Evolutionary conservation across 2,329 filamentous ascomycete genomes (phyloP).

Genomic region (Coniosporium tulheliwenetii): DNA sequence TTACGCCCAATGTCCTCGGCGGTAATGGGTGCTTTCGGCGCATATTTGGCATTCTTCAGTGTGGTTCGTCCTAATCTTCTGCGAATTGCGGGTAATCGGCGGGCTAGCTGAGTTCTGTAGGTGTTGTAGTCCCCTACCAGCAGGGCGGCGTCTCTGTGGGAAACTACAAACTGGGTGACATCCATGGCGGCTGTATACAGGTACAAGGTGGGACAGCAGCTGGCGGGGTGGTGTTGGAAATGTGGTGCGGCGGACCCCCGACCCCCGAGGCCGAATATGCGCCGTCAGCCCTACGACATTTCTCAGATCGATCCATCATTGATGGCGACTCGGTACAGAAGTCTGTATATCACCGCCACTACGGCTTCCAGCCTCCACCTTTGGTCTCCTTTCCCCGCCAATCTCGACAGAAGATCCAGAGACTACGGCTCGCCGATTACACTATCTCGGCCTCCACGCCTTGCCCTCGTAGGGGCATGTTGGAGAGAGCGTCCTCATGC

Average conservation of each 20-base stretch:
- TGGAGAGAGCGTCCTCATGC: slow-evolving; percentile 43
- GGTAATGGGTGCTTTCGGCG: slow-evolving; percentile 52
- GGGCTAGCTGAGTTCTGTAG: slow-evolving; percentile 66
- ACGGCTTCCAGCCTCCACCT: too few species aligned
- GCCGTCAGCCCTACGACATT: too few species aligned
- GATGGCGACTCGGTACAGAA: too few species aligned
- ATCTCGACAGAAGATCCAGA: too few species aligned
- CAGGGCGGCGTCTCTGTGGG: slow-evolving; percentile 66
- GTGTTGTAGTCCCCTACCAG: slow-evolving; percentile 78
- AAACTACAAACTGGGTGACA: slow-evolving; percentile 71
- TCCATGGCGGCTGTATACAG: slow-evolving; percentile 45
- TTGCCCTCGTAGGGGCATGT: slow-evolving; percentile 29
- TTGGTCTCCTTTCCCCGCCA: too few species aligned
- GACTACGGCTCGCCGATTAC: too few species aligned
- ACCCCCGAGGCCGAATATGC: too few species aligned
- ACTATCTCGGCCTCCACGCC: background rate
- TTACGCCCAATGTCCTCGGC: slow-evolving; percentile 60
- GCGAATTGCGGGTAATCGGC: slow-evolving; percentile 66
- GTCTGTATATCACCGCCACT: too few species aligned
- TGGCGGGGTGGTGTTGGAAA: too few species aligned
- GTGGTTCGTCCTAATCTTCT: slow-evolving; percentile 69
- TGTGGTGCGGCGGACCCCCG: too few species aligned
- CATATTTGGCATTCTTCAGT: slow-evolving; percentile 75
- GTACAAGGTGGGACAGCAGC: background rate
- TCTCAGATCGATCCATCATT: too few species aligned